A percentile compares a stretch with the other conserved stretches of the same genome.
phyloP scores from a whole-genome alignment of 2,329 filamentous ascomycete species.

The Calonectria pseudoreteaudii region DNA sequence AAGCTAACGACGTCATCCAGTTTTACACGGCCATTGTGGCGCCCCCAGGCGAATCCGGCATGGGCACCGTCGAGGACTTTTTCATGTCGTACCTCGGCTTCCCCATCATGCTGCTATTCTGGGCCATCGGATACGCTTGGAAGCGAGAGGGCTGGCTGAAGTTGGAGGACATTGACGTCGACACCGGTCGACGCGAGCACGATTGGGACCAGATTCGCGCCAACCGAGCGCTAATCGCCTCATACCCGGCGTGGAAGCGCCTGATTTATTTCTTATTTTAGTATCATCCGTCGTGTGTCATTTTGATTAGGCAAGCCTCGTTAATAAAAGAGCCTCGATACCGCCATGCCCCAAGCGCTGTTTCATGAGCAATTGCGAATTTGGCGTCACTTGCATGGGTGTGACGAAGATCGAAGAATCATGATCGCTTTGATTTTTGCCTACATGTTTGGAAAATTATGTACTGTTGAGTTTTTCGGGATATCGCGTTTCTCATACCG shows the following conservation, averaged over 20 bases:
- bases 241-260: slow-evolving; percentile 1
- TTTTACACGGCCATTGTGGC: slow-evolving; percentile 59
- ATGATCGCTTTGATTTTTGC: background rate
- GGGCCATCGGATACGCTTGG: slow-evolving; percentile 68
- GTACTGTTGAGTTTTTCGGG: background rate
- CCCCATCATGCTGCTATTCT: slow-evolving; percentile 64
- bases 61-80: slow-evolving; percentile 58
- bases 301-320: slow-evolving; percentile 1
- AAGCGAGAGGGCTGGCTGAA: slow-evolving; percentile 71
- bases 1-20: background rate
- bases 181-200: slow-evolving; percentile 71
- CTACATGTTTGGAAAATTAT: background rate
- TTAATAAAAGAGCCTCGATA: background rate
- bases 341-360: background rate
- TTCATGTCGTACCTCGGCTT: slow-evolving; percentile 66
- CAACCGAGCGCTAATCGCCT: slow-evolving; percentile 1
- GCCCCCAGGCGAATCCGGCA: slow-evolving; percentile 44
- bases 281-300: background rate
- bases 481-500: background rate
- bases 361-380: background rate
- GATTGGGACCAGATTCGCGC: slow-evolving; percentile 59
- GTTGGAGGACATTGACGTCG: slow-evolving; percentile 71
- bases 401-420: background rate
- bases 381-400: background rate
- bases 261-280: slow-evolving; percentile 12